Evolutionary conservation across 176 grass and related monocot species (phyloP).

Genomic region (Olyra latifolia): DNA sequence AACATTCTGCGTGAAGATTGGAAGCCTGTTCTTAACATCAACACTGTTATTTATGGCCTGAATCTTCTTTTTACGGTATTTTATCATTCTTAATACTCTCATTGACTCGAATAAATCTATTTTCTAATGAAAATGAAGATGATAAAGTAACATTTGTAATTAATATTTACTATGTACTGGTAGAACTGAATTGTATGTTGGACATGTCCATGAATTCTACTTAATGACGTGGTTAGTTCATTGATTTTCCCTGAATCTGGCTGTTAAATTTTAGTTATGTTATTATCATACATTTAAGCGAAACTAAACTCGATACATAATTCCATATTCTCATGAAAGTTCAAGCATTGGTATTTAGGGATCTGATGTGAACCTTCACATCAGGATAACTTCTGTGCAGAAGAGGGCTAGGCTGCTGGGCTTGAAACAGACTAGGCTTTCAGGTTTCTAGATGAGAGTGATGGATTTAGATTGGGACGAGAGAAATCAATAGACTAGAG

Average conservation of each 20-base stretch:
- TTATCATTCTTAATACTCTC: background rate
- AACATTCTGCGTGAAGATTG: slow-evolving; percentile 92
- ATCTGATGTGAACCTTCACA: background rate
- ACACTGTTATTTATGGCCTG: slow-evolving; percentile 77
- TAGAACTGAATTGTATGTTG: slow-evolving; percentile 7
- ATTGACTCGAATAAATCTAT: background rate
- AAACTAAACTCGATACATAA: background rate
- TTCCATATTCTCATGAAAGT: background rate
- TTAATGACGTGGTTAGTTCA: background rate
- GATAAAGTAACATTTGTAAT: background rate
- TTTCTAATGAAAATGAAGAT: background rate
- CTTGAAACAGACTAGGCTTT: background rate
- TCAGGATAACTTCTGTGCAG: background rate
- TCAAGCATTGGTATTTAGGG: background rate
- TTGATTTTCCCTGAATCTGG: background rate
- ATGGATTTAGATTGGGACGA: background rate
- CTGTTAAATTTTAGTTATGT: background rate
- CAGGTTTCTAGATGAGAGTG: background rate
- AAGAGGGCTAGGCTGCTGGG: background rate
- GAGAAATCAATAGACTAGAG: background rate
- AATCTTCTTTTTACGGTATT: slow-evolving; percentile 89
- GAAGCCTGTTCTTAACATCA: slow-evolving; percentile 92
- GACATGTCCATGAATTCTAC: background rate
- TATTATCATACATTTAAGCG: too few relatives aligned
- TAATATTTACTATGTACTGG: background rate